Base-by-base conservation (phyloP, 495 filamentous ascomycete genomes). In the Hyaloscypha hepaticicola region DNA sequence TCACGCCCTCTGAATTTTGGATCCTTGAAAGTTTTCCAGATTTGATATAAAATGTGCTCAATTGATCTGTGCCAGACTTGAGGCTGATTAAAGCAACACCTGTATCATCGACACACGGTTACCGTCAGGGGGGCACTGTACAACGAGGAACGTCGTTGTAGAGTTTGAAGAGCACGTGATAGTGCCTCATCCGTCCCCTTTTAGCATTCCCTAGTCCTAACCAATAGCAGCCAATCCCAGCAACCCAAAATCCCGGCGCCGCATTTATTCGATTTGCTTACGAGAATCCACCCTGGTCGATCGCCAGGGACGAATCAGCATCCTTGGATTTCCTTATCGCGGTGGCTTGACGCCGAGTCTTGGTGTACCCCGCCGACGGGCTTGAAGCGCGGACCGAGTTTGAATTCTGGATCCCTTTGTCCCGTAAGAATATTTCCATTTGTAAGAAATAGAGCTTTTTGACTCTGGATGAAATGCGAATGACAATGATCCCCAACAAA, bases 341-440 rank as follows among this genome's bases (percentile, higher is more conserved):
- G 8, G 29, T 48, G 33, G 29, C 60, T 56, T 55, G n/a, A 34
- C 49, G 60, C 50, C 60, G 60, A 63, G 60, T 48, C n/a, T 19
- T 12, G 0, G 22, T 1, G 50, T 29, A 26, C 60, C 29, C 51
- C 31, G 27, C 31, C 51, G 45, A n/a, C 25, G 22, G 45, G 3
- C 1, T 27, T 19, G 25, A 16, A 31, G 33, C 6, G 24, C 19
- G 6, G 63, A 45, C 41, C 22, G 31, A 60, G 31, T 24, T 26
- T 14, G 31, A 60, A 19, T 24, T 29, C n/a, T 22, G 55, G 63
- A 24, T 61, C 61, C 38, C 64, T 28, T 66, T 58, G 58, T 52
- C 65, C 65, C 58, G 52, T 58, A 50, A 63, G 21, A 58, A 63
- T 14, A 55, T 62, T 62, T 62, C 60, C 55, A 67, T 67, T 67